Evolutionary conservation across 2,329 filamentous ascomycete genomes (phyloP), one percentile per base, ranked within the genome.

Genomic region (Tricladium varicosporioides): DNA sequence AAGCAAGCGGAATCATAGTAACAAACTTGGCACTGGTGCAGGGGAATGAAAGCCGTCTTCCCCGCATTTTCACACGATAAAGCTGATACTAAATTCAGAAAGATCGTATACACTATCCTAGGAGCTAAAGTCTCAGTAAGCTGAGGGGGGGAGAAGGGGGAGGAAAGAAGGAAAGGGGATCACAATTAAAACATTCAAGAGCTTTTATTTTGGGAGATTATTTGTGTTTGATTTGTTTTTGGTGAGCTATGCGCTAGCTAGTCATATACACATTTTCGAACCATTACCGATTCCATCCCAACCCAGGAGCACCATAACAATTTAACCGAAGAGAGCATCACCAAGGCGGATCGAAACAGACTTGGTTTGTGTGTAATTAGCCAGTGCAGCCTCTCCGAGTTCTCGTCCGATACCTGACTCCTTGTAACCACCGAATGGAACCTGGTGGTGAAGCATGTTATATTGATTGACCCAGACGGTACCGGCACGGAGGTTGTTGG

Each of bases 341-440:
- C 67, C 76, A 56, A 81, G 67, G 54, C 78, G 76, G 70, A 87
- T 83, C 31, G 77, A 76, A 3, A 89, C 85, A 4, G 81, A 81
- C 80, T 89, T 89, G 70, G 76, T 83, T 71, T 89, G 81, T 11
- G 83, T 87, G 73, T 89, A 90, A 75, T 86, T 86, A 44, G 77
- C 75, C 56, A 89, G 72, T 1, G 84, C 86, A 45, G 81, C 82
- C 76, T 88, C 85, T 60, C 87, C 86, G 3, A 89, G 76, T 72
- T 95, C 91, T 56, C 88, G 84, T 46, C 90, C 90, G 56, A 92
- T 88, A 60, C 91, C 90, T 22, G 78, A 84, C 75, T 91, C 82
- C 75, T 92, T 93, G 78, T 82, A 91, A 0, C 91, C 91, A 53
- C 88, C 87, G 64, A 92, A 92, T 15, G 70, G 73, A 50, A 88